phyloP scores from a whole-genome alignment of 2,329 filamentous ascomycete genomes.

The Alternaria atra region DNA sequence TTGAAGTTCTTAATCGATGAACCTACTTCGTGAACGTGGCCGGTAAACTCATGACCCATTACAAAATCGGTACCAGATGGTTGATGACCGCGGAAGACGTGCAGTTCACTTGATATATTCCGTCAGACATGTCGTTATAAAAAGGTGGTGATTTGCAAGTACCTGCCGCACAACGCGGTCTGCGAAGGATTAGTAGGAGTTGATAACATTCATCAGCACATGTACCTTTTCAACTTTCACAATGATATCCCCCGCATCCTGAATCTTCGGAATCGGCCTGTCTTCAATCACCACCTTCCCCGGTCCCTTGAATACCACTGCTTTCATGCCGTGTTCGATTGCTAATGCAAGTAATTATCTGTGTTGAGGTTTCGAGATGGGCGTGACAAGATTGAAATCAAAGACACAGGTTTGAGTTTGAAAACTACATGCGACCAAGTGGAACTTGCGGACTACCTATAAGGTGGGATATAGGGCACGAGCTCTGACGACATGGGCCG shows the following conservation, averaged over 20 bases:
- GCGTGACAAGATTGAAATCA: neutral
- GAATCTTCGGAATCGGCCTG: constrained; percentile 77
- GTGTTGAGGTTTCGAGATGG: neutral
- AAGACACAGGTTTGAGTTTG: neutral
- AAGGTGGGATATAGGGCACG: constrained; percentile 7
- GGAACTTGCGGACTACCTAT: constrained; percentile 19
- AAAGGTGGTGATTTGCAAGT: constrained; percentile 33
- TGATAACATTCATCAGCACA: neutral
- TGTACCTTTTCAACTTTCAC: constrained; percentile 75
- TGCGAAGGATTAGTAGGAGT: constrained; percentile 24
- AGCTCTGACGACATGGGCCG: constrained; percentile 21
- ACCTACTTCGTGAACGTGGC: constrained; percentile 74
- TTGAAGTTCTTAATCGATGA: constrained; percentile 72
- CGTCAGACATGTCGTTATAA: constrained; percentile 9
- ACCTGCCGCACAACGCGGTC: constrained; percentile 89
- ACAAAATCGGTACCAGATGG: constrained; percentile 71
- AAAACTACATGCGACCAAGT: constrained; percentile 4
- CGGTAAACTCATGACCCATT: constrained; percentile 89
- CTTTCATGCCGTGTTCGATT: constrained; percentile 72
- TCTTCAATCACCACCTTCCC: constrained; percentile 79
- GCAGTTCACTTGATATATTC: constrained; percentile 72
- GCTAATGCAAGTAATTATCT: neutral
- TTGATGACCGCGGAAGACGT: constrained; percentile 85
- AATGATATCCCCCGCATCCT: constrained; percentile 77
- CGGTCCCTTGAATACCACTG: constrained; percentile 85